These are phyloP conservation scores for Groenewaldozyma salmanticensis DNA, from an alignment of 805 yeast genomes.

Conservation along the genomic window DNA sequence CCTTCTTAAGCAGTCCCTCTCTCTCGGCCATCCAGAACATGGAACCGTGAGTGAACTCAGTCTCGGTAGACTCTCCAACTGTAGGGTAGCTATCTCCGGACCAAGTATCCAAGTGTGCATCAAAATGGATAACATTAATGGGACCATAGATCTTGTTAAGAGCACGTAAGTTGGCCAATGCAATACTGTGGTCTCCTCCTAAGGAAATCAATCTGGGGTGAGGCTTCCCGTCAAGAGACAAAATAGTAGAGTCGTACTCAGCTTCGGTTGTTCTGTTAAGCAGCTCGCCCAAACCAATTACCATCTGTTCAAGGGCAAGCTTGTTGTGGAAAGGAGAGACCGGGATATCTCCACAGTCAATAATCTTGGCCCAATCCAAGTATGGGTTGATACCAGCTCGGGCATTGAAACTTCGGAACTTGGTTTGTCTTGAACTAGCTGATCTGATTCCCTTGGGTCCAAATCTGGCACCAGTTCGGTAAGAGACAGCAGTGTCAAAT, in stretches of 20 bases:
- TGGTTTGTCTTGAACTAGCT: slow-evolving; percentile 45
- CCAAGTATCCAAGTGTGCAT: slow-evolving; percentile 86
- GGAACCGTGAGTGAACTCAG: slow-evolving; percentile 74
- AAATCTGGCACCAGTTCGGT: slow-evolving; percentile 73
- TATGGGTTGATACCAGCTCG: slow-evolving; percentile 57
- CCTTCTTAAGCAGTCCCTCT: slow-evolving; percentile 52
- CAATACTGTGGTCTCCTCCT: slow-evolving; percentile 78
- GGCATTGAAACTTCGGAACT: slow-evolving; percentile 59
- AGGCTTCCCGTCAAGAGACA: too few relatives aligned
- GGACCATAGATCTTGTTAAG: slow-evolving; percentile 53
- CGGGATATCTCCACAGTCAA: slow-evolving; percentile 65
- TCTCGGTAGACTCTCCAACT: too few relatives aligned
- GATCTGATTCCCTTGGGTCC: slow-evolving; percentile 45
- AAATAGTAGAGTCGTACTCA: slow-evolving; percentile 10
- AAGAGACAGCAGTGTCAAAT: slow-evolving; percentile 73
- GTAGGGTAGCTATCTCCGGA: too few relatives aligned
- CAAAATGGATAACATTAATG: slow-evolving; percentile 68
- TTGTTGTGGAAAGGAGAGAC: slow-evolving; percentile 59
- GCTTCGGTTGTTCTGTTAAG: slow-evolving; percentile 25
- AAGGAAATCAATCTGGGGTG: slow-evolving; percentile 56
- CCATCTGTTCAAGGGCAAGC: slow-evolving; percentile 55
- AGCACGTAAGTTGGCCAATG: slow-evolving; percentile 64
- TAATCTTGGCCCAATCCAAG: slow-evolving; percentile 39
- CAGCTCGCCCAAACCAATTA: slow-evolving; percentile 47
- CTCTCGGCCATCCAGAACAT: slow-evolving; percentile 74